These are phyloP conservation scores for Hortaea werneckii DNA, from an alignment of 2,329 filamentous ascomycete genomes.

Conservation along the genomic window DNA sequence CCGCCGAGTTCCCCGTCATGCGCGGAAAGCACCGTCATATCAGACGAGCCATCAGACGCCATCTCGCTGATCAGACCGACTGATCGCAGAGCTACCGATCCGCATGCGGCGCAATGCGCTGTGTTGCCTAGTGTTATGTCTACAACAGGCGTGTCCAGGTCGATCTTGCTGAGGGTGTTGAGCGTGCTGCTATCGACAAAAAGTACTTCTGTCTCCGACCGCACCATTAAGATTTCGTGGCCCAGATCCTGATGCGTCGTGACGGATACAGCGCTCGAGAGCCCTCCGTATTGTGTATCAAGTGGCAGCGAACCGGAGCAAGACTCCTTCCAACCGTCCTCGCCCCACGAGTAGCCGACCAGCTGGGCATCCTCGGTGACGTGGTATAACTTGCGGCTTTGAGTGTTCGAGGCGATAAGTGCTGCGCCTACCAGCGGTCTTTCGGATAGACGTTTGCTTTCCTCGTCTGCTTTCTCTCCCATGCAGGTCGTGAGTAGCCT, in stretches of 20 bases:
- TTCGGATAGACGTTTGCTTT: conserved; percentile 9
- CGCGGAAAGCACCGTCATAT: conserved; percentile 11
- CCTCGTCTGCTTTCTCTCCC: neutral
- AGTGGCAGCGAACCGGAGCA: conserved; percentile 7
- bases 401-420: conserved; percentile 8
- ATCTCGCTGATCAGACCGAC: neutral
- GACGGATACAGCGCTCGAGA: conserved; percentile 13
- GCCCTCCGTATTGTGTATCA: conserved; percentile 4
- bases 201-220: conserved; percentile 4
- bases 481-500: conserved; percentile 43
- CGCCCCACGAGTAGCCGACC: conserved; percentile 9
- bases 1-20: conserved; percentile 37
- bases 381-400: conserved; percentile 10
- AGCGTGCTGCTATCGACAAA: conserved; percentile 11
- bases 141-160: conserved; percentile 2
- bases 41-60: neutral
- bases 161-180: conserved; percentile 3
- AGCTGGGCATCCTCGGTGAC: conserved; percentile 17
- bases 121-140: conserved; percentile 16
- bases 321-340: conserved; percentile 7
- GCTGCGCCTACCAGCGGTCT: conserved; percentile 18
- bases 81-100: conserved; percentile 31
- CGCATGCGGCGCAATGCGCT: conserved; percentile 41
- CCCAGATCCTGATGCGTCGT: conserved; percentile 13
- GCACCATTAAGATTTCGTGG: conserved; percentile 15